These are phyloP conservation scores for Boletus subcaerulescens DNA, from an alignment of 768 basidiomycete species.

Conservation along the genomic window DNA sequence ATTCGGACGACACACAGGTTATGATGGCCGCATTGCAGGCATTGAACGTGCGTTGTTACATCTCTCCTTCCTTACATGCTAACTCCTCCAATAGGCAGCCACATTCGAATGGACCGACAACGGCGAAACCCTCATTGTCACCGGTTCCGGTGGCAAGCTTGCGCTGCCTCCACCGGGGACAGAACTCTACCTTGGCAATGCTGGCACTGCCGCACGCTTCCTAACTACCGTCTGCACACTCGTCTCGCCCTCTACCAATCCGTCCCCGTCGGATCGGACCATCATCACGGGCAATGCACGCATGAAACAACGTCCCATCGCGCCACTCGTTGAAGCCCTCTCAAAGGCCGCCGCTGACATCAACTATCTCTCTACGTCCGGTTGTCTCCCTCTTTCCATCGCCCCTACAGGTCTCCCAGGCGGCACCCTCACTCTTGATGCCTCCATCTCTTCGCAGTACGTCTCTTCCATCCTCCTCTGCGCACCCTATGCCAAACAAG, in stretches of 20 bases:
- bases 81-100: conserved; percentile 60
- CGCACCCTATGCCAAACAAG: conserved; percentile 84
- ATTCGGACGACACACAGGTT: conserved; percentile 97
- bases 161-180: conserved; percentile 75
- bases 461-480: conserved; percentile 96
- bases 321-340: conserved; percentile 90
- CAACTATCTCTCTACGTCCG: conserved; percentile 71
- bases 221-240: conserved; percentile 94
- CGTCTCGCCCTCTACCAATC: conserved; percentile 47
- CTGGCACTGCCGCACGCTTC: conserved; percentile 97
- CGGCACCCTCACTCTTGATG: conserved; percentile 80
- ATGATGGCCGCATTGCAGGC: conserved; percentile 96
- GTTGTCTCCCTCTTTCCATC: conserved; percentile 88
- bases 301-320: conserved; percentile 98
- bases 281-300: conserved; percentile 95
- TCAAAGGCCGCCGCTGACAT: conserved; percentile 76
- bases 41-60: conserved; percentile 56
- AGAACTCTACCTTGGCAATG: conserved; percentile 94
- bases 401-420: conserved; percentile 81
- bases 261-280: conserved; percentile 48
- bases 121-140: conserved; percentile 91
- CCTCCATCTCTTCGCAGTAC: conserved; percentile 96
- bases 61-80: not conserved
- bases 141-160: conserved; percentile 80
- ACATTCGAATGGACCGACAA: conserved; percentile 93